phyloP scores from a whole-genome alignment of 257 asterid species.

The Cruciata laevipes region DNA sequence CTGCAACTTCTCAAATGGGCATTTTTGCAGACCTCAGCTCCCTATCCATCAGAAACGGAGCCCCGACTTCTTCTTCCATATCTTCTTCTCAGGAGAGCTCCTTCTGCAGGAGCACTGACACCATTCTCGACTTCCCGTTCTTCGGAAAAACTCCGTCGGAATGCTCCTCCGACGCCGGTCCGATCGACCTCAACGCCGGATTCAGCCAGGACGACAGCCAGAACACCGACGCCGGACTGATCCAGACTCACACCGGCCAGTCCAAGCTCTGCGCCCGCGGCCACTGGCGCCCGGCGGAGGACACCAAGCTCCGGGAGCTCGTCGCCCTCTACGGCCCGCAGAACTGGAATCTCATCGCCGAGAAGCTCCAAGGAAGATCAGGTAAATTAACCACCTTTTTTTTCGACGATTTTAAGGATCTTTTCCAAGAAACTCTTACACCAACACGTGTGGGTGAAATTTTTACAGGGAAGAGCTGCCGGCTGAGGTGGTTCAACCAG shows the following conservation, averaged over 20 bases:
- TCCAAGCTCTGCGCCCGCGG: conserved; percentile 57
- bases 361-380: conserved; percentile 94
- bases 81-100: not conserved
- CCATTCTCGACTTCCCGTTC: not conserved
- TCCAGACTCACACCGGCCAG: not conserved
- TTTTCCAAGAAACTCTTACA: not conserved
- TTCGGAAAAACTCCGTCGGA: not conserved
- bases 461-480: conserved; percentile 85
- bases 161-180: not conserved
- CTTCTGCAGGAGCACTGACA: not conserved
- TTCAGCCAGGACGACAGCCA: not conserved
- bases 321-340: conserved; percentile 85
- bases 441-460: not conserved
- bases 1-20: not conserved
- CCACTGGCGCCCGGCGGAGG: conserved; percentile 94
- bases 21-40: not conserved
- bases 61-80: not conserved
- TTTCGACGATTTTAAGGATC: not conserved
- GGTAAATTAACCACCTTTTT: conserved; percentile 38
- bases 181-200: not conserved
- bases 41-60: not conserved
- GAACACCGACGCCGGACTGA: not conserved
- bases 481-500: conserved; percentile 94
- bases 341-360: conserved; percentile 94
- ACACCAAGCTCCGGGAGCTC: conserved; percentile 67